These are phyloP conservation scores for Citrus unshiu DNA, from an alignment of 345 rosid species.

Conservation along the genomic window DNA sequence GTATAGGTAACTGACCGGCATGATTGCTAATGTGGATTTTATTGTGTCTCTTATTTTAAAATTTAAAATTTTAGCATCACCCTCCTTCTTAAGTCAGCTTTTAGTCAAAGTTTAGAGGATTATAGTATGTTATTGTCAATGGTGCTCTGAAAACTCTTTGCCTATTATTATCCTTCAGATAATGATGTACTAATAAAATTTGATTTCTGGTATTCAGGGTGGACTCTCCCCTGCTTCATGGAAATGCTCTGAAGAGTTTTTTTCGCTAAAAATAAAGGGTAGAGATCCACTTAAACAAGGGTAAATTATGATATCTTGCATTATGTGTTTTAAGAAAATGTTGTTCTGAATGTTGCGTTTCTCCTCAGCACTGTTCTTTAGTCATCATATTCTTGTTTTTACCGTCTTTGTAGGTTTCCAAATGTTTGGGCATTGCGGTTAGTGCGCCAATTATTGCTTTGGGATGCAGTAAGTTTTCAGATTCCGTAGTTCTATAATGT, in stretches of 20 bases:
- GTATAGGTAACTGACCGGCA: not conserved
- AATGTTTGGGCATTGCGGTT: slow-evolving; percentile 80
- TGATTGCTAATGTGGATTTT: slow-evolving; percentile 2
- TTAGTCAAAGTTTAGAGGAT: not conserved
- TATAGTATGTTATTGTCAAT: not conserved
- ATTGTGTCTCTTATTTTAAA: not conserved
- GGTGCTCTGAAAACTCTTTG: not conserved
- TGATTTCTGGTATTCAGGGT: slow-evolving; percentile 38
- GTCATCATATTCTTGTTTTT: slow-evolving; percentile 5
- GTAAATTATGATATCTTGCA: slow-evolving; percentile 31
- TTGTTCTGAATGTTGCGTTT: not conserved
- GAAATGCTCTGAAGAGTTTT: slow-evolving; percentile 94
- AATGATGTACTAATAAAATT: not conserved
- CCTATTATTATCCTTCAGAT: not conserved
- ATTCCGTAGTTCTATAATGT: slow-evolving; percentile 5
- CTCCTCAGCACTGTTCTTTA: not conserved
- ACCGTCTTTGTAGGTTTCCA: slow-evolving; percentile 56
- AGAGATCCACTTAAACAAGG: slow-evolving; percentile 90
- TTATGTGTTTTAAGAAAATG: not conserved
- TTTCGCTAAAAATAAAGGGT: slow-evolving; percentile 69
- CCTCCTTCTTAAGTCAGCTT: no score
- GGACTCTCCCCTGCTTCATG: slow-evolving; percentile 83
- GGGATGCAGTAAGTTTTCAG: slow-evolving; percentile 74
- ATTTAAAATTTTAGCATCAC: no score
- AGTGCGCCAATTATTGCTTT: slow-evolving; percentile 70